These are phyloP conservation scores for Cyphellophora europaea DNA, from an alignment of 2,329 filamentous ascomycete genomes.

Conservation along the genomic window DNA sequence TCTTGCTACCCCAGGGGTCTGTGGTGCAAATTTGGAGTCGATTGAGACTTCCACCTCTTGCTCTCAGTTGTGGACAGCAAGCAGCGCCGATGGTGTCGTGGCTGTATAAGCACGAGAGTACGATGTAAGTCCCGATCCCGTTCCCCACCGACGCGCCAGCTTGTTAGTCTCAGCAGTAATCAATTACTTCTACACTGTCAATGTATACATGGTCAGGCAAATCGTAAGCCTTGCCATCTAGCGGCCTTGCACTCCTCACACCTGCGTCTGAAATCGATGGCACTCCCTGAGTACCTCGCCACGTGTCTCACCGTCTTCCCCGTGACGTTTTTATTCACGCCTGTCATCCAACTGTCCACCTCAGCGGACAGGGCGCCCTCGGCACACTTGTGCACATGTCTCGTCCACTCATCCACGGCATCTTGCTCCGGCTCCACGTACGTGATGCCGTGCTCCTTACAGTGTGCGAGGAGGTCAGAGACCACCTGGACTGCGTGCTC, in stretches of 20 bases:
- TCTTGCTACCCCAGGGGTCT: too few relatives aligned
- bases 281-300: conserved; percentile 38
- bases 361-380: conserved; percentile 37
- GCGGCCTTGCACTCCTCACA: conserved; percentile 20
- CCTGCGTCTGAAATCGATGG: conserved; percentile 30
- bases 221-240: conserved; percentile 16
- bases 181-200: too few relatives aligned
- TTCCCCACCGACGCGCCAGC: too few relatives aligned
- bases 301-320: conserved; percentile 38
- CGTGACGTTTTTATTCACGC: conserved; percentile 42
- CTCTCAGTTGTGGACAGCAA: too few relatives aligned
- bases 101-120: too few relatives aligned
- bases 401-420: conserved; percentile 33
- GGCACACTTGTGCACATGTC: conserved; percentile 39
- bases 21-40: too few relatives aligned
- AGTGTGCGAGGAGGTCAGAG: conserved; percentile 22
- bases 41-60: too few relatives aligned
- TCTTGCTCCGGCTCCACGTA: conserved; percentile 32
- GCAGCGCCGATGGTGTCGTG: too few relatives aligned
- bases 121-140: too few relatives aligned
- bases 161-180: too few relatives aligned
- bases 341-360: conserved; percentile 48
- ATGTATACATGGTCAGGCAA: too few relatives aligned
- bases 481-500: conserved; percentile 31
- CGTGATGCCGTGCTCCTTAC: conserved; percentile 20